Evolutionary conservation across 2,329 filamentous ascomycete genomes (phyloP).

Genomic region (Beauveria rudraprayagi): DNA sequence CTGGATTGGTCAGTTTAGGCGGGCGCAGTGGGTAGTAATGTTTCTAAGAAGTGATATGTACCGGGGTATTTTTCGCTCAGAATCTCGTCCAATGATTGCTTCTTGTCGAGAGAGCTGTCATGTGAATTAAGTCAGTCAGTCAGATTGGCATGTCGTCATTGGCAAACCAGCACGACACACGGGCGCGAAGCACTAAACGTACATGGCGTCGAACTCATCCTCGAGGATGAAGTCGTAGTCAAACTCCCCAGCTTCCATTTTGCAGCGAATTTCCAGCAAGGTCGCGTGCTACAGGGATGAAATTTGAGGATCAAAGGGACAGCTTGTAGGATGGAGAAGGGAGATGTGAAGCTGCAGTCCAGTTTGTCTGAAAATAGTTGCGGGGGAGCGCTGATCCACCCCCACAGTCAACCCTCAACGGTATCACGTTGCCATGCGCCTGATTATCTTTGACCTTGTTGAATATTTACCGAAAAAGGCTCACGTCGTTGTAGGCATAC

Average conservation of each 20-base stretch:
- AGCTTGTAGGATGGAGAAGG: neutral
- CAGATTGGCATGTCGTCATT: neutral
- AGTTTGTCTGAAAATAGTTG: neutral
- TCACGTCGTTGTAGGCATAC: too few relatives aligned
- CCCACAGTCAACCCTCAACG: neutral
- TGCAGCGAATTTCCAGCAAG: neutral
- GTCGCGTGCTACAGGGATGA: neutral
- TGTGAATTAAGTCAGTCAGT: slow-evolving; percentile 9
- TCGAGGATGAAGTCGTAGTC: slow-evolving; percentile 37
- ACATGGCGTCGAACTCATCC: slow-evolving; percentile 50
- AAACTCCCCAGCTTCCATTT: slow-evolving; percentile 17
- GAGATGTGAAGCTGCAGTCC: neutral
- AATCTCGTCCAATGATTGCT: slow-evolving; percentile 17
- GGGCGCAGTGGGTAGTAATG: neutral
- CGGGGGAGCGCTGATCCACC: neutral
- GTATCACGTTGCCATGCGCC: too few relatives aligned
- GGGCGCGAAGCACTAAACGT: slow-evolving; percentile 19
- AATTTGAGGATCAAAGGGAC: neutral
- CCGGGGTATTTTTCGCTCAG: slow-evolving; percentile 22
- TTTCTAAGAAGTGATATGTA: neutral
- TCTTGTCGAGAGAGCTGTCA: slow-evolving; percentile 31
- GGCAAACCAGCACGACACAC: neutral
- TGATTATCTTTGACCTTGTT: too few relatives aligned
- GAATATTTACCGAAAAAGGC: too few relatives aligned
- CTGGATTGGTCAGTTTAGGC: slow-evolving; percentile 23